Base-by-base conservation (phyloP, 2,329 filamentous ascomycete species). In the Ophiosphaerella herpotricha region DNA sequence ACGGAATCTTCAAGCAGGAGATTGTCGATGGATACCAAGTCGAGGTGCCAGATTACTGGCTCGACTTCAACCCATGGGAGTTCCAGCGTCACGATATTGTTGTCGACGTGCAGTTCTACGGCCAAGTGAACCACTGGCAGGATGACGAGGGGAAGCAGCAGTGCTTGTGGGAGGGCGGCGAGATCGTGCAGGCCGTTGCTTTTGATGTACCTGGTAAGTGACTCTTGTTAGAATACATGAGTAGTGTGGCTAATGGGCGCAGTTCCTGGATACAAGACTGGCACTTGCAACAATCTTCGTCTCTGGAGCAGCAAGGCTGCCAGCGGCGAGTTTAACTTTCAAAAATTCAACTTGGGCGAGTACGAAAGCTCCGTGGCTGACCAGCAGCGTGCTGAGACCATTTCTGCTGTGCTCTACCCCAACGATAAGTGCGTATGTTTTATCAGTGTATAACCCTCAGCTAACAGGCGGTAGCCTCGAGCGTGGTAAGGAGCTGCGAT, bases 61-160 rank as follows among this genome's bases (percentile, higher is more conserved):
- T 99, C 46, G 94, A 97, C 73, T 97, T 97, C 76, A 99, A 99
- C 75, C 94, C 94, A 0, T 99, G 94, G 94, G 94, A 99, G 73
- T 99, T 97, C 68, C 91, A 92, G 36, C 84, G 94, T 60, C 91
- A 97, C 73, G 94, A 99, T 71, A 89, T 99, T 54, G 92, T 89
- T 2, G 92, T 99, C 21, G 90, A 97, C 75, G 91, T 99, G 52
- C 92, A 97, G 81, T 99, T 99, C 79, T 97, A 93, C 64, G 94
- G 94, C 29, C 78, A 85, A 56, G 92, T 96, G 48, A 83, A 82
- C 70, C 95, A 91, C 74, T 82, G 71, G 68, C 70, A 72, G 54
- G 87, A 95, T 60, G 85, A 87, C 11, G 81, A 87, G 49, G 94
- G 93, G 59, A 96, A 90, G 76, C 81, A 83, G 1, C 75, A 86